A percentile compares a stretch with the other conserved stretches of the same genome.
These are phyloP conservation scores for Populus hybrid DNA, from an alignment of 441 rosid species.

Conservation along the genomic window DNA sequence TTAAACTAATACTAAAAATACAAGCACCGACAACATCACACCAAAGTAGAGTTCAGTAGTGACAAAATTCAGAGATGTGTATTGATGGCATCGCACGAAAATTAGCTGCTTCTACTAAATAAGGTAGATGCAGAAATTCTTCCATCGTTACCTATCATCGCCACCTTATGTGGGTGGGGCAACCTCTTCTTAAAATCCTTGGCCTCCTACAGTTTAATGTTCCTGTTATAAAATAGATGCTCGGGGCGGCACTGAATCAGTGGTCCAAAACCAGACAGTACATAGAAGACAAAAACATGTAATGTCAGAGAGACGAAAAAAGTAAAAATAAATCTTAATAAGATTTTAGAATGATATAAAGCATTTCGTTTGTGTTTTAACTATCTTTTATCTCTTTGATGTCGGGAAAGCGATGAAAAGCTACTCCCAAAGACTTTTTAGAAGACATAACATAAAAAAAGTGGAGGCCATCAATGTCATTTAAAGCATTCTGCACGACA, in stretches of 20 bases:
- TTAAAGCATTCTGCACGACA: constrained; percentile 1
- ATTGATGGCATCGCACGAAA: background rate
- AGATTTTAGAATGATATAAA: too few relatives aligned
- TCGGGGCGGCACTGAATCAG: background rate
- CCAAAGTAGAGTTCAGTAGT: background rate
- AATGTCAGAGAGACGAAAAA: too few relatives aligned
- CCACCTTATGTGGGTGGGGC: background rate
- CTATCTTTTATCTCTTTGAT: too few relatives aligned
- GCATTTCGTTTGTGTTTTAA: too few relatives aligned
- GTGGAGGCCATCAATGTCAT: constrained; percentile 29
- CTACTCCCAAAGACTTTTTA: background rate
- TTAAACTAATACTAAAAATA: too few relatives aligned
- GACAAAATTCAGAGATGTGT: background rate
- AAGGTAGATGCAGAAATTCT: background rate
- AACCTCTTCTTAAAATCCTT: constrained; percentile 9
- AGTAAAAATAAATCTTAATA: too few relatives aligned
- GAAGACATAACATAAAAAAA: constrained; percentile 12
- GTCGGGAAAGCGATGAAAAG: too few relatives aligned
- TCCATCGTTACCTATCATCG: background rate
- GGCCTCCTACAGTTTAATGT: constrained; percentile 7
- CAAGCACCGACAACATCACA: background rate
- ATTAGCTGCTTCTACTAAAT: constrained; percentile 5
- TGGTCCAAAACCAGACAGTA: background rate
- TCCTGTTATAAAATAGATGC: background rate
- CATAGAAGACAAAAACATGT: too few relatives aligned